Base-by-base conservation (phyloP, 257 asterid genomes). In the Nicotiana attenuata region DNA sequence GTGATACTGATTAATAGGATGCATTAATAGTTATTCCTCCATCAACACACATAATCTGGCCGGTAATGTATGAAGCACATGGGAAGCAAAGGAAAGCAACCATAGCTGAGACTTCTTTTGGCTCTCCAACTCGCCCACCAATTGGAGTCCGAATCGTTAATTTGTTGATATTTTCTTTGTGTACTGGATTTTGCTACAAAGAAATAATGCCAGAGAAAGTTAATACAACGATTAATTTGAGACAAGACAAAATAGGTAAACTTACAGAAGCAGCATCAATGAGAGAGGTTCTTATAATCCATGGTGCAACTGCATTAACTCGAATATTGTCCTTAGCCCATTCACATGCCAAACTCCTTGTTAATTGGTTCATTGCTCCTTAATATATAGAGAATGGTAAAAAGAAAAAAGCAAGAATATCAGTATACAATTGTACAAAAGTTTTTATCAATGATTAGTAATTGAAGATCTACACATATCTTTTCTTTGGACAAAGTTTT, bases 11-110 rank as follows among this genome's bases (percentile, higher is more conserved):
- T 38, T 53, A 9, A 9, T 8, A 41, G 9, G 50, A 41, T 53
- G 84, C 56, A 31, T 83, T 85, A 13, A 85, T 83, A 10, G 88
- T 85, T 22, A 28, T 78, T 38, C 86, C 86, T 41, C 86, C 88
- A 59, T 85, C 88, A 1, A 85, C 86, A 61, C 79, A 83, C 24
- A 85, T 83, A 50, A 83, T 63, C 67, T 85, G 86, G 11, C 88
- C 84, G 7, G 87, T 83, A 56, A 86, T 83, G 15, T 71, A 71
- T 6, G 78, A 71, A 81, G 89, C 85, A 7, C 80, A 83, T 4
- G 85, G 89, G 56, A 86, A 83, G 82, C 85, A 86, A 66, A 86
- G 89, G 16, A 86, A 86, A 20, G 87, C 83, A 78, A 83, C 87
- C 24, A 86, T 50, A 7, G 87, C 76, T 19, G 89, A 86, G 28